Evolutionary conservation across 176 grass and related monocot genomes (phyloP), one percentile per base, ranked within the genome.

Genomic region (Microstegium vimineum): DNA sequence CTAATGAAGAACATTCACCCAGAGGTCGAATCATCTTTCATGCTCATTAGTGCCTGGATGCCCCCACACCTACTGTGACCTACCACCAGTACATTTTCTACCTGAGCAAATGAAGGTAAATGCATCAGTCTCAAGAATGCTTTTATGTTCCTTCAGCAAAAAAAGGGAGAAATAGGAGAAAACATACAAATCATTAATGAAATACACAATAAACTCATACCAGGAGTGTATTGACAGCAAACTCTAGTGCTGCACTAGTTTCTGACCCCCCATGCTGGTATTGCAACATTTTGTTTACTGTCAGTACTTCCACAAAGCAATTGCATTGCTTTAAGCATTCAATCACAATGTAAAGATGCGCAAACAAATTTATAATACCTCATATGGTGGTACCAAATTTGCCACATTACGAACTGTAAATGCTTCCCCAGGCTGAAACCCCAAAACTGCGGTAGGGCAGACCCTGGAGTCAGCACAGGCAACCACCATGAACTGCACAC

Each of bases 391-490:
- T 76, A 99, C 89, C 71, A 99, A 86, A 86, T 99, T 99, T 84
- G 96, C 93, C 38, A 99, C 79, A 76, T 95, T 99, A 78, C 96
- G 93, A 20, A 99, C 85, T 27, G 91, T 93, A 80, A 99, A 93
- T 71, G 96, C 89, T 85, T 99, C 96, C 63, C 96, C 96, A 74
- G 92, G 88, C 77, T 95, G 91, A 90, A 99, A 87, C 20, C 93
- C 96, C 79, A 99, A 88, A 88, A 99, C 76, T 66, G 78, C 79
- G 5, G 87, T 82, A 65, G 96, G 91, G 62, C 96, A 99, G 71
- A 99, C 96, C 80, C 96, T 91, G 17, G 96, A 95, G 77, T 99
- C 93, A 14, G 86, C 82, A 90, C 96, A 99, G n/a, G 96, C 93
- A 92, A 99, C 41, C 61, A 99, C 87, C 89, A 93, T 91, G 85